Evolutionary conservation across 352 stramenopile species (phyloP), one percentile per base, ranked within the genome.

Genomic region (Phytophthora ramorum): DNA sequence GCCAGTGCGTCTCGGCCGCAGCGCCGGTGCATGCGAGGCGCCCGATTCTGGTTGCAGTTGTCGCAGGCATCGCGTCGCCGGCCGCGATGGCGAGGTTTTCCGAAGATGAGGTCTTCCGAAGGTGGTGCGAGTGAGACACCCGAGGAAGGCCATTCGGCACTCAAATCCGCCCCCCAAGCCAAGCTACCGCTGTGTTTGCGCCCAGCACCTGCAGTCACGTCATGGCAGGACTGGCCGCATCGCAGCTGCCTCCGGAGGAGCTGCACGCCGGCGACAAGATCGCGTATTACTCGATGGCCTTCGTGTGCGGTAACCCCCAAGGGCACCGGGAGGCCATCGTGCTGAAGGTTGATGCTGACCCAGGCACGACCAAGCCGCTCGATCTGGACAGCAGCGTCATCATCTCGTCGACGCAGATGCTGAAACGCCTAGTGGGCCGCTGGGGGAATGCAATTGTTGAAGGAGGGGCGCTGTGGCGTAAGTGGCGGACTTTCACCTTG

Each of bases 21-120:
- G 67, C 14, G 16, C 37, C 37, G 37, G 37, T 43, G 37, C 37
- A 43, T 43, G 7, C 10, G 37, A 43, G 37, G 16, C 37, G 37
- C 37, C 37, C 37, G 77, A 89, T 45, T 76, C 13, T 40, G 13
- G n/a, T n/a, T n/a, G n/a, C n/a, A n/a, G n/a, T n/a, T 89, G 48
- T 77, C 89, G 69, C 88, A 89, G 32, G 1, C 37, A 12, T 19
- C 16, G 7, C 37, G 37, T 43, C 14, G 37, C 37, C 3, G 2
- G 2, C 3, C 2, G 12, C 8, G 9, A 16, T 2, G 9, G 8
- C 34, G 34, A 40, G 34, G 34, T 40, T 7, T 40, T 40, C 34
- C 37, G 5, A 43, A 43, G 37, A 19, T 43, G 37, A 43, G 2
- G 37, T 43, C 7, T 19, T 20, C 7, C 37, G 37, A 43, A 20